Conservation (phyloP, 2,329 filamentous ascomycete genomes). For the Pyrenochaeta sp. region DNA sequence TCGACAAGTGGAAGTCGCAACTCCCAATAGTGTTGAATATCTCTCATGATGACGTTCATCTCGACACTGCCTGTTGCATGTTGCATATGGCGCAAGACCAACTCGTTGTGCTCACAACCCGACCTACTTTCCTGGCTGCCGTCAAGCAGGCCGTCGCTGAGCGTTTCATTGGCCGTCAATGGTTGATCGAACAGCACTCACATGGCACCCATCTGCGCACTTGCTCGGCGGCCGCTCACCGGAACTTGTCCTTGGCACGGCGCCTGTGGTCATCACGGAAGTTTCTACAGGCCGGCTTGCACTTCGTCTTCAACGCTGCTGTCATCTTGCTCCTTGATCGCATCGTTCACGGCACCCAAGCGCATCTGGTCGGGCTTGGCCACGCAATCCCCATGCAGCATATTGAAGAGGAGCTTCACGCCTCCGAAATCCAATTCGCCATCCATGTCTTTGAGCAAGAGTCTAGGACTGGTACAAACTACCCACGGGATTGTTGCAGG, state of each 20-base stretch:
- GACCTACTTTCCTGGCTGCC: constrained; percentile 31
- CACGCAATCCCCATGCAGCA: neutral
- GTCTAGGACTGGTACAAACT: constrained; percentile 32
- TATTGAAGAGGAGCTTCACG: constrained; percentile 3
- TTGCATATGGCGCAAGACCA: constrained; percentile 37
- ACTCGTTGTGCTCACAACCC: constrained; percentile 34
- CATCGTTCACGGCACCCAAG: constrained; percentile 12
- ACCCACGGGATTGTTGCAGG: constrained; percentile 32
- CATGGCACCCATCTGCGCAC: constrained; percentile 19
- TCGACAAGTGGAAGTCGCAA: constrained; percentile 27
- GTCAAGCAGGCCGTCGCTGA: constrained; percentile 34
- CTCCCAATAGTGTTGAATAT: constrained; percentile 24
- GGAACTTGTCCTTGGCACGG: constrained; percentile 29
- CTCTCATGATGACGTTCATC: constrained; percentile 6
- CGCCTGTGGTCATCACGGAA: constrained; percentile 17
- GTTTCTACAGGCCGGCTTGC: constrained; percentile 32
- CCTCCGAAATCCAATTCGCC: constrained; percentile 28
- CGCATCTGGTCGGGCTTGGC: neutral
- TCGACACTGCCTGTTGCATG: constrained; percentile 31
- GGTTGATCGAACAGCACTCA: constrained; percentile 16
- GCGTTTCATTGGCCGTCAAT: constrained; percentile 19
- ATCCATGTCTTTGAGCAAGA: constrained; percentile 33
- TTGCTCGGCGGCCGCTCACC: constrained; percentile 28
- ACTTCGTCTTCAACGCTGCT: constrained; percentile 39
- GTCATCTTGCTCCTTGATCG: constrained; percentile 34